Evolutionary conservation across 1,139 yeast genomes (phyloP).

Genomic region (Lodderomyces beijingensis): DNA sequence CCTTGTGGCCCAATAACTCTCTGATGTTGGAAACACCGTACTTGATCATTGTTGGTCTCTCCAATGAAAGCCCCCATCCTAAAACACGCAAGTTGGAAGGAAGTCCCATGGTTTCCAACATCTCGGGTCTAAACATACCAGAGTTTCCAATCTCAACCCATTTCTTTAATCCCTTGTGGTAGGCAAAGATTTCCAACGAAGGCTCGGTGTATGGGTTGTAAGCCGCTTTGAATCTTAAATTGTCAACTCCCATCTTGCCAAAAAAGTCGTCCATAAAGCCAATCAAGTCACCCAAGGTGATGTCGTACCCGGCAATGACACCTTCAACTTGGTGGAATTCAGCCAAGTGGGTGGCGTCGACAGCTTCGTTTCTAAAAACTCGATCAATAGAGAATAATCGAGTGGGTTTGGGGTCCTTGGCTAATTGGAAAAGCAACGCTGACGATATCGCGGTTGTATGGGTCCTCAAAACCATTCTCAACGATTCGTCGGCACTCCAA

Average conservation of each 20-base stretch:
- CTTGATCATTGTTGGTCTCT: slow-evolving; percentile 99
- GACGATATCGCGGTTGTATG: slow-evolving; percentile 96
- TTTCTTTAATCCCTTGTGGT: slow-evolving; percentile 89
- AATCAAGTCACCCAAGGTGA: slow-evolving; percentile 92
- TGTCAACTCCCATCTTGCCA: slow-evolving; percentile 93
- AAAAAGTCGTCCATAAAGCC: slow-evolving; percentile 99
- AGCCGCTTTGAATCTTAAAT: slow-evolving; percentile 95
- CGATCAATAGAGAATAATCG: slow-evolving; percentile 95
- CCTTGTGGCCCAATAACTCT: slow-evolving; percentile 93
- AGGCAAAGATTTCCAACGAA: slow-evolving; percentile 94
- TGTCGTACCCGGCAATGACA: slow-evolving; percentile 93
- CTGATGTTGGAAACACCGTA: slow-evolving; percentile 94
- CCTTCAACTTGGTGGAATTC: slow-evolving; percentile 99
- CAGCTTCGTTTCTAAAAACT: slow-evolving; percentile 99
- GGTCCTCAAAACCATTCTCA: slow-evolving; percentile 89
- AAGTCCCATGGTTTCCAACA: slow-evolving; percentile 97
- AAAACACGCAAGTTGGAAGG: slow-evolving; percentile 91
- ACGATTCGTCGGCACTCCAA: slow-evolving; percentile 89
- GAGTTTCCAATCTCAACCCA: slow-evolving; percentile 99
- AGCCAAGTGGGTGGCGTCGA: slow-evolving; percentile 99
- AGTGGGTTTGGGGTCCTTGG: slow-evolving; percentile 84
- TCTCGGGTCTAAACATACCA: slow-evolving; percentile 99
- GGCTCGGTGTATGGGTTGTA: slow-evolving; percentile 99
- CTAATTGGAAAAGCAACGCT: slow-evolving; percentile 79
- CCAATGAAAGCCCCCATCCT: slow-evolving; percentile 97